Conservation (phyloP, 176 grass and related monocot species). For the Phoenix dactylifera region DNA sequence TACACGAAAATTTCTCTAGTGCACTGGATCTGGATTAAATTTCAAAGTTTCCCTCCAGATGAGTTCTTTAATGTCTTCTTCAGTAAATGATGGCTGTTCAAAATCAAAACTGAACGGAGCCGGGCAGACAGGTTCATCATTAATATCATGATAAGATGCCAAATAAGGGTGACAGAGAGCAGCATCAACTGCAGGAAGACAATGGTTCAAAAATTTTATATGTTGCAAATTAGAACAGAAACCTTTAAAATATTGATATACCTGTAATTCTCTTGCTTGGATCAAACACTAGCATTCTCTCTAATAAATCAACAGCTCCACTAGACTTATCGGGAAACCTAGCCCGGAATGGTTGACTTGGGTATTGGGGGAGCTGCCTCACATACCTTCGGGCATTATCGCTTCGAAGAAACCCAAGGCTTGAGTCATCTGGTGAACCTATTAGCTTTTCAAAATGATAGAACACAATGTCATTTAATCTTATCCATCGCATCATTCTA, state of each 20-base stretch:
- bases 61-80: slow-evolving; percentile 94
- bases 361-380: slow-evolving; percentile 83
- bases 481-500: too few relatives aligned
- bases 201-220: not conserved
- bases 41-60: slow-evolving; percentile 93
- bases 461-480: slow-evolving; percentile 18
- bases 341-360: slow-evolving; percentile 72
- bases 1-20: slow-evolving; percentile 18
- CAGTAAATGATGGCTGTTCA: slow-evolving; percentile 84
- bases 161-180: slow-evolving; percentile 81
- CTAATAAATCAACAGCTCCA: slow-evolving; percentile 88
- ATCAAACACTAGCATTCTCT: slow-evolving; percentile 98
- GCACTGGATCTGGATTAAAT: slow-evolving; percentile 79
- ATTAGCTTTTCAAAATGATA: slow-evolving; percentile 49
- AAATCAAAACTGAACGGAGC: slow-evolving; percentile 92
- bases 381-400: slow-evolving; percentile 93
- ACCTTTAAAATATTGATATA: slow-evolving; percentile 14
- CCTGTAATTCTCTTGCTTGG: slow-evolving; percentile 95
- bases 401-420: slow-evolving; percentile 88
- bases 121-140: slow-evolving; percentile 70
- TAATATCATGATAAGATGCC: slow-evolving; percentile 72
- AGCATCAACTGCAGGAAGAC: slow-evolving; percentile 54
- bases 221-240: slow-evolving; percentile 13
- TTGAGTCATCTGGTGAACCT: slow-evolving; percentile 90
- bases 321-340: slow-evolving; percentile 75